Evolutionary conservation across 129 eudicot genomes (phyloP), one percentile per base, ranked within the genome.

Genomic region (Mikania micrantha): DNA sequence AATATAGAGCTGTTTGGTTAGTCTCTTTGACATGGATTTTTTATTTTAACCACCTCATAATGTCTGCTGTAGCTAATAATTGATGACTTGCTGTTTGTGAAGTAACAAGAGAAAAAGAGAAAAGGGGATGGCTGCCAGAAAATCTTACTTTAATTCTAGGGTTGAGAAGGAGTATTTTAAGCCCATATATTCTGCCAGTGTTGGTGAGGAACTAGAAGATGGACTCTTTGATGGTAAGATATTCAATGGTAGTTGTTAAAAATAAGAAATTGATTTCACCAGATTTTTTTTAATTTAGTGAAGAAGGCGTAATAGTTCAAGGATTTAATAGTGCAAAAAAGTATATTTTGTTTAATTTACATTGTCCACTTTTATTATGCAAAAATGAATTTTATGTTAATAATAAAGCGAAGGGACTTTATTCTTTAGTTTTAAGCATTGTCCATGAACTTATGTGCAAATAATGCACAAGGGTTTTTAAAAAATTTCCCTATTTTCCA

Each of bases 221-320:
- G 99, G 96, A 42, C 95, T 93, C 41, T 93, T 93, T 73, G 99
- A 93, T 75, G 99, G 99, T 93, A 88, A 80, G 66, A 47, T 59
- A n/a, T 29, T 56, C 19, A 56, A 56, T 16, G 38, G 32, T 1
- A 56, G 5, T 25, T 56, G 38, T 56, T 27, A 56, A 24, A 54
- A 54, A 1, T 27, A 54, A 27, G 54, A 16, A n/a, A 45, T 1
- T 28, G 4, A 28, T 28, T 28, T 1, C 4, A 45, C 15, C 4
- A 44, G 7, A 44, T 5, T 4, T 47, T 16, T 24, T 53, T 24
- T 24, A 3, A 10, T 24, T 35, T 9, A 24, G 24, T 11, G 34
- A 24, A 22, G 32, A 9, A 53, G 35, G 34, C 16, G 15, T 53
- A 19, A 54, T 22, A 27, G 9, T 24, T 54, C 11, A 10, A 3